Percentiles rank a stretch among this genome's conserved stretches.
Conservation (phyloP, 129 eudicot species). For the Tagetes erecta region DNA sequence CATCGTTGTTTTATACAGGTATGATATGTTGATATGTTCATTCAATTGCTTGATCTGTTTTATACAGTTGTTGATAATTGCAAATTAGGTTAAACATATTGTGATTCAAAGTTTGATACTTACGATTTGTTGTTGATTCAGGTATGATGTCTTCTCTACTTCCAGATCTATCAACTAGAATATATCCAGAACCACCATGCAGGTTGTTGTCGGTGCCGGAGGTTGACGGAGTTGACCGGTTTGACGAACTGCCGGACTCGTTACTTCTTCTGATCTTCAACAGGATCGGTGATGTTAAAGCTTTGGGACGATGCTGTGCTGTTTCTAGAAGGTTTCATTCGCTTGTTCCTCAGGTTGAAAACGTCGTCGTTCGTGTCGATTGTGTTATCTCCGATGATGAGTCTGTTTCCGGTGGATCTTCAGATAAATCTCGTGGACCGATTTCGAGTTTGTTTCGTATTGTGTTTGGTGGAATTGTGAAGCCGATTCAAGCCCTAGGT, state of each 20-base stretch:
- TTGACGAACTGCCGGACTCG: slow-evolving; percentile 66
- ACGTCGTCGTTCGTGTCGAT: slow-evolving; percentile 74
- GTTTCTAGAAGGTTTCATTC: slow-evolving; percentile 59
- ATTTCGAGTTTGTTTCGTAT: slow-evolving; percentile 44
- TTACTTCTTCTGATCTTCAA: slow-evolving; percentile 64
- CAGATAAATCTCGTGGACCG: slow-evolving; percentile 50
- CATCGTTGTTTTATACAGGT: too few species aligned
- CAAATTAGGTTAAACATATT: too few species aligned
- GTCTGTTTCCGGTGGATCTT: slow-evolving; percentile 33
- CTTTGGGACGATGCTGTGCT: slow-evolving; percentile 65
- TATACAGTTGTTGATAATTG: too few species aligned
- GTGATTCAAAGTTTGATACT: too few species aligned
- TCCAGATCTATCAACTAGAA: slow-evolving; percentile 47
- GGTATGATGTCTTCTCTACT: slow-evolving; percentile 36
- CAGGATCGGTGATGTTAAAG: slow-evolving; percentile 72
- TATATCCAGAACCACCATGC: slow-evolving; percentile 53
- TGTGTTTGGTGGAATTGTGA: slow-evolving; percentile 45
- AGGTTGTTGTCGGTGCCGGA: not conserved
- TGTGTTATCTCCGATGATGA: slow-evolving; percentile 37
- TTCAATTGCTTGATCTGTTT: too few species aligned
- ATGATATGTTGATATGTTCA: too few species aligned
- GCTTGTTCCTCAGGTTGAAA: slow-evolving; percentile 78
- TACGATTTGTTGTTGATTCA: too few species aligned
- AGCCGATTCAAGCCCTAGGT: slow-evolving; percentile 60
- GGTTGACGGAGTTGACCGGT: slow-evolving; percentile 36